Conservation (phyloP, 352 stramenopile genomes). For the Phytophthora hibernalis region DNA sequence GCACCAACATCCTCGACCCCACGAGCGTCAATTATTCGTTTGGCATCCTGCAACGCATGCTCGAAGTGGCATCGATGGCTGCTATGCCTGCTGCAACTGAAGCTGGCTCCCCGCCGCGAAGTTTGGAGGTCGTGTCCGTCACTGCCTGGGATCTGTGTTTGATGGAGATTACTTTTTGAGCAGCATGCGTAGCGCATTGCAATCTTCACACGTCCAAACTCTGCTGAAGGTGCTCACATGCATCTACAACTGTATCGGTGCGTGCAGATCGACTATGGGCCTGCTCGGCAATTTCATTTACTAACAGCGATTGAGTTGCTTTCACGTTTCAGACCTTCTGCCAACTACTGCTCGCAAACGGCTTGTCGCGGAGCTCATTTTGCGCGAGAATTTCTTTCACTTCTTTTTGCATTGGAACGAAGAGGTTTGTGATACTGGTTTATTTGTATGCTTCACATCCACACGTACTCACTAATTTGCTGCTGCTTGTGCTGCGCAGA, state of each 20-base stretch:
- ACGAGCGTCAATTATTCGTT: slow-evolving; percentile 88
- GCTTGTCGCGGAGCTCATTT: slow-evolving; percentile 74
- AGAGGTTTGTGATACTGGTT: slow-evolving; percentile 53
- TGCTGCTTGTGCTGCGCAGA: slow-evolving; percentile 37
- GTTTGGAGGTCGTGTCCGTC: slow-evolving; percentile 40
- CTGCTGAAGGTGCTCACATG: slow-evolving; percentile 88
- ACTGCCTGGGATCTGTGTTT: slow-evolving; percentile 55
- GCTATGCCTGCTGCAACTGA: slow-evolving; percentile 38
- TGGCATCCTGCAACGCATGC: slow-evolving; percentile 76
- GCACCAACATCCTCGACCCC: slow-evolving; percentile 85
- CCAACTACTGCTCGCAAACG: slow-evolving; percentile 67
- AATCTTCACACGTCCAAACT: slow-evolving; percentile 84
- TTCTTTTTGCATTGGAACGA: slow-evolving; percentile 92
- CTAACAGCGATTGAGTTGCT: slow-evolving; percentile 9
- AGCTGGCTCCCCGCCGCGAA: slow-evolving; percentile 22
- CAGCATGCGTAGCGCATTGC: slow-evolving; percentile 73
- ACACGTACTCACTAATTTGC: slow-evolving; percentile 1
- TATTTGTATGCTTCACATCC: background rate
- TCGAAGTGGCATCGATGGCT: slow-evolving; percentile 63
- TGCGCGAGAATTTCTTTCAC: slow-evolving; percentile 89
- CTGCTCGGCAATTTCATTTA: background rate
- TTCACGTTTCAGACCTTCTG: slow-evolving; percentile 57
- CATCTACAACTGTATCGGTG: slow-evolving; percentile 86
- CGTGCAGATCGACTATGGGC: background rate
- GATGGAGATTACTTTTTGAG: slow-evolving; percentile 77